Base-by-base conservation (phyloP, 2,329 filamentous ascomycete species). In the Erysiphe pulchra region DNA sequence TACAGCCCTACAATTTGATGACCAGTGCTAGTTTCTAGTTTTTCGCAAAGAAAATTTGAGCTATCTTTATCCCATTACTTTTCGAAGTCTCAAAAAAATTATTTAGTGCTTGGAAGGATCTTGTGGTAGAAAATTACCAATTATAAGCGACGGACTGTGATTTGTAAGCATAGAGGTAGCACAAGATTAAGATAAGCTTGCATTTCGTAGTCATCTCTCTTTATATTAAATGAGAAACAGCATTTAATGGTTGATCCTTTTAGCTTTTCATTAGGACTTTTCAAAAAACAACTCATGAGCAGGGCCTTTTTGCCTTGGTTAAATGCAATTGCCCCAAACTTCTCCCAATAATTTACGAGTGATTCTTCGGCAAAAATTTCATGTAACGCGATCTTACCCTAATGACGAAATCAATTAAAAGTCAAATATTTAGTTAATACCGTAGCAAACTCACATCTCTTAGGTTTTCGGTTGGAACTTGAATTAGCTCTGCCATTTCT, bases 281-380 rank as follows among this genome's bases (percentile, higher is more conserved):
- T 93, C 50, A 98, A 64, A 11, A 82, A 80, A 59, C 90, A 98
- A 52, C 82, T 87, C 18, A 90, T 98, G 53, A 98, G 67, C 56
- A 98, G 83, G 18, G 87, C 92, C 60, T 98, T 93, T 59, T 95
- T 90, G 10, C 75, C 77, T 47, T 79, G 75, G 58, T 98, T 90
- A 61, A 98, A 98, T 10, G 90, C 92, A 55, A 98, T 95, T 5
- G 85, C 87, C 44, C 87, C 86, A 57, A 98, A 98, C 57, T 98
- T 93, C 62, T 98, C 90, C 90, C 90, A 98, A 57, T 98, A 98
- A 55, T 83, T 82, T 46, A 95, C 90, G 49, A 93, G 73, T 37
- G 86, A 92, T 50, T 92, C 84, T 63, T 98, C 90, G 2, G 84
- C 85, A 40, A 98, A 74, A 50, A 98, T 92, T 60, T 98, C 86